phyloP scores from a whole-genome alignment of 163 green algal species.

The Scenedesmus sp. region DNA sequence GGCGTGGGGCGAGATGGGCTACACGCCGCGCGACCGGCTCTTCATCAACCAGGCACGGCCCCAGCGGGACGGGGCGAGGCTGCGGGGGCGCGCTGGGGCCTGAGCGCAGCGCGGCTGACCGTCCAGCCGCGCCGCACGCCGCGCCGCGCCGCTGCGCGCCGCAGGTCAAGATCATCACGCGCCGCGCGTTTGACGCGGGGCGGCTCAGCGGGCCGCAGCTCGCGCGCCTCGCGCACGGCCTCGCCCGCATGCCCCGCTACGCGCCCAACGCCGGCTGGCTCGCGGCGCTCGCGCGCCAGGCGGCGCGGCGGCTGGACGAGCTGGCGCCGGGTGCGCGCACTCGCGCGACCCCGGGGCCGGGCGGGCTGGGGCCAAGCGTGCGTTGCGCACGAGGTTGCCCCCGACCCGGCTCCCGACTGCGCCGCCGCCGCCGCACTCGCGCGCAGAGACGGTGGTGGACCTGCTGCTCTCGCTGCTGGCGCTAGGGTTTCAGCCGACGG shows the following conservation, averaged over 20 bases:
- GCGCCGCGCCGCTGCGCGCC: background rate
- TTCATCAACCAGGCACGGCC: slow-evolving; percentile 38
- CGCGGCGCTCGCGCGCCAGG: background rate
- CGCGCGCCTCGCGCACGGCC: slow-evolving; percentile 26
- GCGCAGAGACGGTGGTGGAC: slow-evolving; percentile 26
- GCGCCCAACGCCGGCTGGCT: slow-evolving; percentile 37
- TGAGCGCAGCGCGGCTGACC: too few species aligned
- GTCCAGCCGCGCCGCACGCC: too few species aligned
- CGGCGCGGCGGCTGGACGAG: background rate
- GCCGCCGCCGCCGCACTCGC: background rate
- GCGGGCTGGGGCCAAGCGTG: background rate
- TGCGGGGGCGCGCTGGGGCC: too few species aligned
- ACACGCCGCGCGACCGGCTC: slow-evolving; percentile 33
- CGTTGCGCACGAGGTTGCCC: background rate
- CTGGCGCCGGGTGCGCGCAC: slow-evolving; percentile 12
- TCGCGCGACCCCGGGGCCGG: background rate
- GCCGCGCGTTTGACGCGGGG: background rate
- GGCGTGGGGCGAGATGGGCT: slow-evolving; percentile 40
- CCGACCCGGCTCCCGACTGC: background rate
- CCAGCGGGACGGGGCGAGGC: too few species aligned
- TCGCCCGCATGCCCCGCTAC: slow-evolving; percentile 45
- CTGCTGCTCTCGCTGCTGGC: slow-evolving; percentile 31
- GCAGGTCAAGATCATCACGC: slow-evolving; percentile 28
- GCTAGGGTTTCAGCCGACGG: slow-evolving; percentile 7
- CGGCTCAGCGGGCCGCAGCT: slow-evolving; percentile 15